Evolutionary conservation across 805 yeast genomes (phyloP), one percentile per base, ranked within the genome.

Genomic region (Candida fluviatilis): DNA sequence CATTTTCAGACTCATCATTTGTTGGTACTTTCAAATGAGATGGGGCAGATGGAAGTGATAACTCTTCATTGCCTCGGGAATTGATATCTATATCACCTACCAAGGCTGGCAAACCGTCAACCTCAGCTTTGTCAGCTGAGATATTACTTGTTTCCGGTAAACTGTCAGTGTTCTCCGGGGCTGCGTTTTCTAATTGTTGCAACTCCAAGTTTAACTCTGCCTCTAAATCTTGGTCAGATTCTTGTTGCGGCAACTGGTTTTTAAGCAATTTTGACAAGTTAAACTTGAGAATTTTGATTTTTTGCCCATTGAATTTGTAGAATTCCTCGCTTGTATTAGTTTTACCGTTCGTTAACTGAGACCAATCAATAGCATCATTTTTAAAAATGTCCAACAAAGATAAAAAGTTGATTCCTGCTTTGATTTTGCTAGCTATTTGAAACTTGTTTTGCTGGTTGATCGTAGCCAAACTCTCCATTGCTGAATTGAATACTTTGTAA

Each of bases 251-350:
- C 2, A 67, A 45, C 43, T 68, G 65, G 36, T 59, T 68, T 46
- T 66, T 67, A n/a, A 67, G 41, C 31, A 67, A 49, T 40, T 57
- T 49, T 17, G 71, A 55, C 47, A 67, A 60, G 24, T 66, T 68
- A 36, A 43, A 65, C 50, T 68, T 68, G 41, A 65, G 47, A 5
- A 56, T 38, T 49, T 66, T 67, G 40, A 52, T 49, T 46, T 66
- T 63, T 4, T 57, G 63, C 40, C 53, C 58, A 43, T 54, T 55
- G 17, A 52, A 47, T n/a, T 40, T 43, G 25, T 43, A 51, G 42
- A 65, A 67, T 23, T 50, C 55, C 4, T 40, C 51, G 19, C 45
- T 49, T 30, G 37, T 39, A 4, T 37, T 31, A 15, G 62, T 60
- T 40, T 57, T 58, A 11, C 69, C 71, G 3, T 64, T 66, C 5